These are phyloP conservation scores for Chrysanthemum seticuspe DNA, from an alignment of 129 eudicot species.

Conservation along the genomic window DNA sequence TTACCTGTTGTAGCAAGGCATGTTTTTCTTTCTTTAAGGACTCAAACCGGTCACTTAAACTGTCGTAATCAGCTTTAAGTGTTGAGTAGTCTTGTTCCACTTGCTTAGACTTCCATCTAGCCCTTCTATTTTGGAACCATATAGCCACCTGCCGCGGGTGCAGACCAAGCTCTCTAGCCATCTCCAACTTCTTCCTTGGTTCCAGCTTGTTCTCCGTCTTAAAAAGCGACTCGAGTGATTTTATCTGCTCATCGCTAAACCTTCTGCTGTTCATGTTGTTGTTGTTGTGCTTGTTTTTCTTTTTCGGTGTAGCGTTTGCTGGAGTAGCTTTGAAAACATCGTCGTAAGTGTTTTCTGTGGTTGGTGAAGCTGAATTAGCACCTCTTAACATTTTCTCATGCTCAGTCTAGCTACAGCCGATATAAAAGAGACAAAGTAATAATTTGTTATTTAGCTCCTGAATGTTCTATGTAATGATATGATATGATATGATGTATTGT, in stretches of 20 bases:
- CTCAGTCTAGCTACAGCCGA: neutral
- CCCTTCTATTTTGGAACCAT: slow-evolving; percentile 82
- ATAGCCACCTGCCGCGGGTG: slow-evolving; percentile 75
- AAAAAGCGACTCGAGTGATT: slow-evolving; percentile 57
- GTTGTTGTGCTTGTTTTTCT: slow-evolving; percentile 35
- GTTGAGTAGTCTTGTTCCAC: slow-evolving; percentile 55
- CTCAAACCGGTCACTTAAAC: slow-evolving; percentile 35
- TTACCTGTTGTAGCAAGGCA: slow-evolving; percentile 48
- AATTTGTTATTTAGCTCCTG: slow-evolving; percentile 19
- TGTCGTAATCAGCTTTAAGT: slow-evolving; percentile 53
- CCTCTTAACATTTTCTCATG: slow-evolving; percentile 33
- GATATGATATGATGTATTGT: slow-evolving; percentile 14
- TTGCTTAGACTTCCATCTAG: slow-evolving; percentile 77
- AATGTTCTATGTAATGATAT: slow-evolving; percentile 5
- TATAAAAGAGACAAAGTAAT: neutral
- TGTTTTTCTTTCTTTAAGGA: slow-evolving; percentile 54
- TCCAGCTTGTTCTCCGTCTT: slow-evolving; percentile 64
- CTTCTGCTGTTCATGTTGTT: slow-evolving; percentile 40
- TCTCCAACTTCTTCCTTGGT: slow-evolving; percentile 64
- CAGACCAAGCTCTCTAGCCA: slow-evolving; percentile 63
- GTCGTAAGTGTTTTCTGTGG: neutral
- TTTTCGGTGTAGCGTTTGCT: neutral
- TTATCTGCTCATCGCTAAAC: slow-evolving; percentile 62
- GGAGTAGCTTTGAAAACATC: neutral
- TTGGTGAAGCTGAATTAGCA: neutral